Conservation (phyloP, 169 alveolate genomes). For the Cystoisospora suis region DNA sequence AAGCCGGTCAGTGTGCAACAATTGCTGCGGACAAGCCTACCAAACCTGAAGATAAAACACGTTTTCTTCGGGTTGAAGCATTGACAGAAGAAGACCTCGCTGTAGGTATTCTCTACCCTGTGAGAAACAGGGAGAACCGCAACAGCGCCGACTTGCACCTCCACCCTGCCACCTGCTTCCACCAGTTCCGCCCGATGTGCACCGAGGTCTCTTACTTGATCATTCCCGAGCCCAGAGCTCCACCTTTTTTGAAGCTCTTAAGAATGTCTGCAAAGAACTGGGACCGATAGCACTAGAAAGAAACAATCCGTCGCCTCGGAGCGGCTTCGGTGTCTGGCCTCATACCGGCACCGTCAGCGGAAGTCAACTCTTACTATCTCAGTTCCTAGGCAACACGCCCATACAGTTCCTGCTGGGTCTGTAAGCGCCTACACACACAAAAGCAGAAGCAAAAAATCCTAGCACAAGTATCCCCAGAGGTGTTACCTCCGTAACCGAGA, state of each 20-base stretch:
- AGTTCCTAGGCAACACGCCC: constrained; percentile 61
- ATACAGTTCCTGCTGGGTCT: constrained; percentile 53
- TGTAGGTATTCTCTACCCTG: constrained; percentile 74
- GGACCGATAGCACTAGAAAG: not conserved
- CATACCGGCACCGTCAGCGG: too few relatives aligned
- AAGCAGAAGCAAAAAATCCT: too few relatives aligned
- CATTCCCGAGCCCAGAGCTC: not conserved
- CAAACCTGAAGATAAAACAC: constrained; percentile 73
- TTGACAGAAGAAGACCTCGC: constrained; percentile 75
- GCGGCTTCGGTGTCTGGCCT: not conserved
- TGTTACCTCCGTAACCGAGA: too few relatives aligned
- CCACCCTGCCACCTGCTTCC: not conserved
- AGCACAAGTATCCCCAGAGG: too few relatives aligned
- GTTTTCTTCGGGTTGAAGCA: constrained; percentile 67
- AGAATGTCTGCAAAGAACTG: constrained; percentile 39
- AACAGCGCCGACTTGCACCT: not conserved
- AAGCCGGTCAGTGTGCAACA: too few relatives aligned
- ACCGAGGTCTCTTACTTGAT: constrained; percentile 35
- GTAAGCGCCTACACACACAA: not conserved
- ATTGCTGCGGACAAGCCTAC: constrained; percentile 38
- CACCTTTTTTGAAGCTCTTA: constrained; percentile 15
- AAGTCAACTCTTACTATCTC: constrained; percentile 65
- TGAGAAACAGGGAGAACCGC: not conserved
- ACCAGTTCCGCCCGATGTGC: too few relatives aligned
- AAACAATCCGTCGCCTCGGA: not conserved